These are phyloP conservation scores for Schwanniomyces vanrijiae DNA, from an alignment of 805 yeast genomes.

Conservation along the genomic window DNA sequence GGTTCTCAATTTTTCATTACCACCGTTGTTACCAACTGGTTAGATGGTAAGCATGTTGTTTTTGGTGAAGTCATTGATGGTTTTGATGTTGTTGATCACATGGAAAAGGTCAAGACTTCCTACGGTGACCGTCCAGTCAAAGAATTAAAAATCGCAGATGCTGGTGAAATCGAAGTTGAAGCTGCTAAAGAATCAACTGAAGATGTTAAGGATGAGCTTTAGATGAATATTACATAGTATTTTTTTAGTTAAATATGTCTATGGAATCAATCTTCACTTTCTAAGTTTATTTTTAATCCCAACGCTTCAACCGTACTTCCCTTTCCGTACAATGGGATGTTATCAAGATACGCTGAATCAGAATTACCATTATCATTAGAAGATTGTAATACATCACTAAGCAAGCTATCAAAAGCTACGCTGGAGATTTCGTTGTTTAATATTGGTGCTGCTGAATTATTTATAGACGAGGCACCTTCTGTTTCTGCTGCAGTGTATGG, in stretches of 20 bases:
- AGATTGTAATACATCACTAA: conserved; percentile 22
- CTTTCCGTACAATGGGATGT: conserved; percentile 39
- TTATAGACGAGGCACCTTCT: conserved; percentile 2
- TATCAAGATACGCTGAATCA: conserved; percentile 32
- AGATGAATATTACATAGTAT: not conserved
- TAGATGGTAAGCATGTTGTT: conserved; percentile 93
- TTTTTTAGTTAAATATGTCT: not conserved
- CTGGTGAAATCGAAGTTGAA: conserved; percentile 63
- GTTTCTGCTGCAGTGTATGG: conserved; percentile 12
- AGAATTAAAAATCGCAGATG: conserved; percentile 60
- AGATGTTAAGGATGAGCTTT: conserved; percentile 29
- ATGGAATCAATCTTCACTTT: conserved; percentile 1
- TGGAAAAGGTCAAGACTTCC: conserved; percentile 69
- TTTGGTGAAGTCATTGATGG: conserved; percentile 94
- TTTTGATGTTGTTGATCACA: conserved; percentile 71
- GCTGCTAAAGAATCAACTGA: conserved; percentile 8
- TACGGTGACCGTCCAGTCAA: conserved; percentile 69
- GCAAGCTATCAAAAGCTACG: conserved; percentile 30
- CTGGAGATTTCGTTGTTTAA: conserved; percentile 23
- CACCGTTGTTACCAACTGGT: conserved; percentile 88
- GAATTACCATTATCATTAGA: conserved; percentile 3
- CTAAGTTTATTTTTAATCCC: conserved; percentile 27
- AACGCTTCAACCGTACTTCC: conserved; percentile 39
- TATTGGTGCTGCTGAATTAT: not conserved
- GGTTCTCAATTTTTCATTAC: conserved; percentile 96